A percentile compares a stretch with the other conserved stretches of the same genome.
These are phyloP conservation scores for Pichia sporocuriosa DNA, from an alignment of 805 yeast species.

Conservation along the genomic window DNA sequence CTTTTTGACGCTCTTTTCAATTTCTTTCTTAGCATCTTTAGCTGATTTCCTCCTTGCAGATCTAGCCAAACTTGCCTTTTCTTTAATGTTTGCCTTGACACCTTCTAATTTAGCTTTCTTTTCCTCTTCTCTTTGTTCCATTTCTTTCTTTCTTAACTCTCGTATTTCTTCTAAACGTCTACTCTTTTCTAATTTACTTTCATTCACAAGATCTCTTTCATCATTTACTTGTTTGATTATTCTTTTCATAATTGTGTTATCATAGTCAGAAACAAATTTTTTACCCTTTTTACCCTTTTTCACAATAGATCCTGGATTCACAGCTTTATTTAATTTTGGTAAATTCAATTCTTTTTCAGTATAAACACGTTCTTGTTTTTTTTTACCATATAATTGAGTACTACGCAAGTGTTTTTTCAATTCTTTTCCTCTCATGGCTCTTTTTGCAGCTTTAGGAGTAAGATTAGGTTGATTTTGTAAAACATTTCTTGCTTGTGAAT, in stretches of 20 bases:
- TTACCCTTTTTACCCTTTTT: slow-evolving; percentile 79
- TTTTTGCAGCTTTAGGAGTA: slow-evolving; percentile 50
- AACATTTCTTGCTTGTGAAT: slow-evolving; percentile 63
- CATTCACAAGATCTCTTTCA: slow-evolving; percentile 67
- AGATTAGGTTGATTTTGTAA: slow-evolving; percentile 51
- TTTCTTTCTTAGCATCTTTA: slow-evolving; percentile 25
- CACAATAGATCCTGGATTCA: slow-evolving; percentile 74
- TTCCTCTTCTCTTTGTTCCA: slow-evolving; percentile 73
- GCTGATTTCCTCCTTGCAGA: slow-evolving; percentile 56
- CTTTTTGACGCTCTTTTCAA: slow-evolving; percentile 27
- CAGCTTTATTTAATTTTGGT: slow-evolving; percentile 75
- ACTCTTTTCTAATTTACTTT: slow-evolving; percentile 85
- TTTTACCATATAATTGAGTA: slow-evolving; percentile 62
- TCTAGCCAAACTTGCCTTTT: slow-evolving; percentile 66
- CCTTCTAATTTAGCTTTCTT: slow-evolving; percentile 64
- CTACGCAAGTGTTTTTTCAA: slow-evolving; percentile 62
- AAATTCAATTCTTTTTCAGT: slow-evolving; percentile 73
- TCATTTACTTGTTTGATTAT: slow-evolving; percentile 78
- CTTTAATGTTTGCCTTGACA: slow-evolving; percentile 71
- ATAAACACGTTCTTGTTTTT: slow-evolving; percentile 48
- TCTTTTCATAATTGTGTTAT: slow-evolving; percentile 54
- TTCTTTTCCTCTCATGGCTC: slow-evolving; percentile 41
- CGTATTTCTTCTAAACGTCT: slow-evolving; percentile 85
- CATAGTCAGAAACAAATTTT: slow-evolving; percentile 67
- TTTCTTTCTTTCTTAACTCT: slow-evolving; percentile 77